Base-by-base conservation (phyloP, 192 early-diverging fungal species). In the Kappamyces sp. region DNA sequence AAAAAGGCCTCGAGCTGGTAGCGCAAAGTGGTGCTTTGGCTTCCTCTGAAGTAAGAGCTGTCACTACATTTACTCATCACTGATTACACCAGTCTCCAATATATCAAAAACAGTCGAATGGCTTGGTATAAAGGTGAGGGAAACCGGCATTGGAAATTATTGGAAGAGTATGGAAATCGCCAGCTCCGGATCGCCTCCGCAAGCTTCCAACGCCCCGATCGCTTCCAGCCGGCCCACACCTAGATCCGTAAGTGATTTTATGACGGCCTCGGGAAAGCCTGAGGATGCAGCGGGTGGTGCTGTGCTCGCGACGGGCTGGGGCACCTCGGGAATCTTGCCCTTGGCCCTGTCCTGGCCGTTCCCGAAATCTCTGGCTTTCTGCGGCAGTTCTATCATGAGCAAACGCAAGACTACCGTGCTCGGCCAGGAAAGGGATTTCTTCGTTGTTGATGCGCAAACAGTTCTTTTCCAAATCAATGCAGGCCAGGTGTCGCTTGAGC, bases 141-240 rank as follows among this genome's bases (percentile, higher is more conserved):
- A 23, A 23, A 23, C 23, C 23, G 23, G 23, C 43, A 47, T 57
- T 0, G 0, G 47, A 23, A 35, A n/a, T 71, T 62, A 53, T 68
- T 83, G 75, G 67, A 98, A 95, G 39, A 95, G 79, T 47, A 95
- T 69, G 58, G 80, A 83, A 2, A 91, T 93, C 4, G 95, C 95
- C 34, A 88, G 48, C 38, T 98, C 93, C 5, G 82, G 76, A 68
- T 98, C 87, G 13, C 95, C 95, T 3, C 77, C 79, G n/a, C 84
- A 71, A 1, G 75, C 79, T 48, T 93, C 85, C 52, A 98, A 74
- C 31, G 87, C 84, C 49, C 74, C 59, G 53, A 95, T 84, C 3
- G 91, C 95, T 51, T 90, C 84, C 12, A 84, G 76, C 37, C 89
- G 73, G n/a, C 74, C 68, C 7, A 88, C 84, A 1, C 95, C 95